phyloP scores from a whole-genome alignment of 1,284 basidiomycete genomes.

The Trichosporon sp. region DNA sequence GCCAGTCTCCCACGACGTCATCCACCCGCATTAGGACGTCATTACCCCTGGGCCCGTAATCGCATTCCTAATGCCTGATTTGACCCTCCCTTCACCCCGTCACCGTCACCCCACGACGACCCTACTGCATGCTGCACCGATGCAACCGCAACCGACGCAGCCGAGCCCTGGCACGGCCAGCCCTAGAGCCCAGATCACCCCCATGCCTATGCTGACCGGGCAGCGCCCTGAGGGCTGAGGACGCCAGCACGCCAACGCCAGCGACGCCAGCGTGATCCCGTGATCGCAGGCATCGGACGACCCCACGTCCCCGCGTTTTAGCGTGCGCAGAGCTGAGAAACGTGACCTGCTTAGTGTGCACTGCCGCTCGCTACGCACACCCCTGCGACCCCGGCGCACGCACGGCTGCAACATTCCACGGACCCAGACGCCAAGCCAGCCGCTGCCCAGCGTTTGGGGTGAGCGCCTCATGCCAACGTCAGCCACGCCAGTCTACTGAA shows the following conservation, averaged over 20 bases:
- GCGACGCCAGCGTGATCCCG: not conserved
- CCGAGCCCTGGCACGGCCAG: no score
- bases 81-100: not conserved
- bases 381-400: not conserved
- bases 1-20: not conserved
- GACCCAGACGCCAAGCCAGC: not conserved
- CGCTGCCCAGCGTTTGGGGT: not conserved
- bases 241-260: not conserved
- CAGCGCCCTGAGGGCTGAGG: not conserved
- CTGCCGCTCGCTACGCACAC: not conserved
- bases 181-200: not conserved
- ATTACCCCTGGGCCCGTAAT: not conserved
- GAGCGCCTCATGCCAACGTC: not conserved
- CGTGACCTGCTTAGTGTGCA: not conserved
- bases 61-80: not conserved
- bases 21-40: not conserved
- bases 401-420: not conserved
- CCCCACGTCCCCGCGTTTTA: not conserved
- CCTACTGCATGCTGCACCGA: no score
- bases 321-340: not conserved
- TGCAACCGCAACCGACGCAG: no score
- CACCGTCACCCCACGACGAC: no score
- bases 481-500: not conserved
- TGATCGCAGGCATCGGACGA: not conserved
- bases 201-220: no score